These are phyloP conservation scores for Zygoascus ofunaensis DNA, from an alignment of 805 yeast genomes.

Conservation along the genomic window DNA sequence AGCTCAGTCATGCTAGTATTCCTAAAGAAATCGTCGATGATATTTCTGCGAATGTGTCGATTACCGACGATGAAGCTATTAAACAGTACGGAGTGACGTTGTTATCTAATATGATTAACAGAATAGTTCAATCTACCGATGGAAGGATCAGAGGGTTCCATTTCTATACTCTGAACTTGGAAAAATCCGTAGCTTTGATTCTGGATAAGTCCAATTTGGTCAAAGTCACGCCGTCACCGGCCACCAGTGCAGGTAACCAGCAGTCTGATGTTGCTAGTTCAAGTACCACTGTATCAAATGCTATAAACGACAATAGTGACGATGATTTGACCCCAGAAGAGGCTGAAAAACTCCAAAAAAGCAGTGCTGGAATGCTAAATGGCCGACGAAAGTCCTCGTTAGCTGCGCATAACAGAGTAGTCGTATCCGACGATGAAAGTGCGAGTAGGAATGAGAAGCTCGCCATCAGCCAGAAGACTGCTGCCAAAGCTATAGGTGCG, in stretches of 20 bases:
- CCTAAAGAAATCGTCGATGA: slow-evolving; percentile 46
- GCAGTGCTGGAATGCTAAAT: background rate
- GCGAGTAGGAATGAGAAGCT: slow-evolving; percentile 1
- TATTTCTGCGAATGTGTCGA: slow-evolving; percentile 45
- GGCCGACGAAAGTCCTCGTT: slow-evolving; percentile 15
- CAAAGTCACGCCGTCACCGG: slow-evolving; percentile 8
- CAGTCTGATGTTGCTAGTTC: slow-evolving; percentile 18
- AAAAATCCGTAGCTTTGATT: slow-evolving; percentile 82
- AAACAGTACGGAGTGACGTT: slow-evolving; percentile 75
- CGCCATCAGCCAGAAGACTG: slow-evolving; percentile 35
- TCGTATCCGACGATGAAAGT: slow-evolving; percentile 18
- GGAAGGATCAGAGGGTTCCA: slow-evolving; percentile 74
- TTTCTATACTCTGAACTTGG: slow-evolving; percentile 86
- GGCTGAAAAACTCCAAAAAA: background rate
- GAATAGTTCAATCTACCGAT: slow-evolving; percentile 35
- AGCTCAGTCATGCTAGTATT: slow-evolving; percentile 75
- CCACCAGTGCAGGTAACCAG: slow-evolving; percentile 27
- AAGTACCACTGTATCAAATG: background rate
- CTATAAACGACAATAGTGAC: background rate
- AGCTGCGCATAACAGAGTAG: slow-evolving; percentile 35
- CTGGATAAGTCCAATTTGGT: slow-evolving; percentile 49
- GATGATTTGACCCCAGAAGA: slow-evolving; percentile 1
- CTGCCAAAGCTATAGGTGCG: slow-evolving; percentile 4
- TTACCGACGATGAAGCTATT: slow-evolving; percentile 69
- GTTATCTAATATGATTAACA: slow-evolving; percentile 50